Percentiles rank a stretch among this genome's conserved stretches.
Conservation (phyloP, 2,329 filamentous ascomycete genomes). For the Penicillium sp. region DNA sequence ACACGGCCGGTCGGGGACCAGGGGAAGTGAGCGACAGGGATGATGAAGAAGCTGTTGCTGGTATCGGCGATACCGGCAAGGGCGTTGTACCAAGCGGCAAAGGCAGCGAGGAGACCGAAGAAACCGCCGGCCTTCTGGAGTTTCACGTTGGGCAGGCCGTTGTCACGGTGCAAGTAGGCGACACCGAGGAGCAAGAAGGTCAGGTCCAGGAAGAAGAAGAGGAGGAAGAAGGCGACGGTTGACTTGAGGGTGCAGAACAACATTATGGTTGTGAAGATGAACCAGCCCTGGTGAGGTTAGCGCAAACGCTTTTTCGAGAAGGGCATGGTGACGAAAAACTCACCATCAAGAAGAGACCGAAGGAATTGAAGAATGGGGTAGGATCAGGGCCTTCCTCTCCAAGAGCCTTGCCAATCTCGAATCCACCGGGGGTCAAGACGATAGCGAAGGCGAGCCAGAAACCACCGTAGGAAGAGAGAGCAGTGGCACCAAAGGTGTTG, state of each 20-base stretch:
- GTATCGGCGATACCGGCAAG: constrained; percentile 73
- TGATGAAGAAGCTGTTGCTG: constrained; percentile 77
- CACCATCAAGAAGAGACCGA: constrained; percentile 70
- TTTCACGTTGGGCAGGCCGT: too few species aligned
- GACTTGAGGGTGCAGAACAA: constrained; percentile 71
- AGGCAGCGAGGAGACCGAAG: constrained; percentile 77
- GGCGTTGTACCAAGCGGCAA: constrained; percentile 83
- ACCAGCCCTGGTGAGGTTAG: constrained; percentile 57
- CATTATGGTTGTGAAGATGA: constrained; percentile 76
- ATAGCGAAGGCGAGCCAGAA: constrained; percentile 78
- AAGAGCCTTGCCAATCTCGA: constrained; percentile 53
- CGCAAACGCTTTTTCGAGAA: too few species aligned
- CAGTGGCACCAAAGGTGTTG: constrained; percentile 81
- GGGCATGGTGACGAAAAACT: too few species aligned
- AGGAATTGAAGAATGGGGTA: constrained; percentile 51
- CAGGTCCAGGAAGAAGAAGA: constrained; percentile 74
- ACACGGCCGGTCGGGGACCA: constrained; percentile 78
- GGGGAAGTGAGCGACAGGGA: constrained; percentile 90
- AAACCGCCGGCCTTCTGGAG: constrained; percentile 68
- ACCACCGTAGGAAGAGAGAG: constrained; percentile 74
- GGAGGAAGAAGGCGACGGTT: constrained; percentile 70
- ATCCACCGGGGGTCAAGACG: constrained; percentile 64
- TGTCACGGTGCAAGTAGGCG: constrained; percentile 60
- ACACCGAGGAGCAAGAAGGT: constrained; percentile 70
- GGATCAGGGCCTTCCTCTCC: constrained; percentile 33